phyloP scores from a whole-genome alignment of 2,329 filamentous ascomycete species.

The Cladosporium colombiae region DNA sequence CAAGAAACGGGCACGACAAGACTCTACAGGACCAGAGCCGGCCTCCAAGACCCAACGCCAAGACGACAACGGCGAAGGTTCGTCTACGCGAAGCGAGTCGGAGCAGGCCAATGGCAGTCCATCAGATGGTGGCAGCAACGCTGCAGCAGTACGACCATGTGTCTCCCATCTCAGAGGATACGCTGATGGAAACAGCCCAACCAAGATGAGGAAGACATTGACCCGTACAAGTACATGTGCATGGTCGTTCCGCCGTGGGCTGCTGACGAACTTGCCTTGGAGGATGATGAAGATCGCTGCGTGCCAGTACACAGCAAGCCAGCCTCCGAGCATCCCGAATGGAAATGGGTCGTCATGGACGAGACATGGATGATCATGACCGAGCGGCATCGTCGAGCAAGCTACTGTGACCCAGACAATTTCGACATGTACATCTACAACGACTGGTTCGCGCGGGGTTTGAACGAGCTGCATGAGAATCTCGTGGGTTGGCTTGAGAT shows the following conservation, averaged over 20 bases:
- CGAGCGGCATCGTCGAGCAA: constrained; percentile 13
- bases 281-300: not conserved
- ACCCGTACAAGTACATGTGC: not conserved
- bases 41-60: constrained; percentile 2
- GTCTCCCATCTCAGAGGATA: not conserved
- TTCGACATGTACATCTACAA: constrained; percentile 38
- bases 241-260: not conserved
- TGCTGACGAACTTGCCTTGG: not conserved
- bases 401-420: constrained; percentile 30
- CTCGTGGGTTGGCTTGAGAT: constrained; percentile 20
- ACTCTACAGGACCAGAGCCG: not conserved
- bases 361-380: not conserved
- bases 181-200: not conserved
- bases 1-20: not conserved
- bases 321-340: constrained; percentile 22
- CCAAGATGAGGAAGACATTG: not conserved
- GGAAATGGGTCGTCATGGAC: constrained; percentile 21
- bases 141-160: not conserved
- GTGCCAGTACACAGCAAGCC: constrained; percentile 3
- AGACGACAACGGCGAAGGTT: not conserved
- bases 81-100: not conserved
- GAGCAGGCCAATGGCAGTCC: not conserved
- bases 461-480: constrained; percentile 37
- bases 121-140: not conserved
- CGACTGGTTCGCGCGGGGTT: constrained; percentile 35